A percentile compares a stretch with the other conserved stretches of the same genome.
phyloP scores from a whole-genome alignment of 371 early-diverging fungal species.

The Apophysomyces trapeziformis region DNA sequence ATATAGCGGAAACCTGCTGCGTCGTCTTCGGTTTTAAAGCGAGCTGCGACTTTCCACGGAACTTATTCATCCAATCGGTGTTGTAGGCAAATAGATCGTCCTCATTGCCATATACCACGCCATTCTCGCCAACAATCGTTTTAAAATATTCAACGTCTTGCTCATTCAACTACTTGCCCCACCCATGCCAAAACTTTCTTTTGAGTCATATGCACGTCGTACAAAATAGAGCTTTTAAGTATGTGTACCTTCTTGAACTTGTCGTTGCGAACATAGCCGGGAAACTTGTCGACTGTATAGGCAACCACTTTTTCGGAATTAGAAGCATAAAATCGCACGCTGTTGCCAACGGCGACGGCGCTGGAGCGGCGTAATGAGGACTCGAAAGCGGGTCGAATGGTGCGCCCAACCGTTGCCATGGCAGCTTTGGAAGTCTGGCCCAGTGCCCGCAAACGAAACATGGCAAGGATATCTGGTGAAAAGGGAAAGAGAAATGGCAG shows the following conservation, averaged over 20 bases:
- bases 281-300: conserved; percentile 57
- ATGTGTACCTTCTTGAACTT: conserved; percentile 57
- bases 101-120: conserved; percentile 50
- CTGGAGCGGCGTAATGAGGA: conserved; percentile 7
- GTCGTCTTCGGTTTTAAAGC: conserved; percentile 89
- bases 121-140: conserved; percentile 57
- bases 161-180: conserved; percentile 19
- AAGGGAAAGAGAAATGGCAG: conserved; percentile 13
- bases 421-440: conserved; percentile 15
- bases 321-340: conserved; percentile 22
- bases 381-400: background rate
- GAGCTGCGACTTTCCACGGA: conserved; percentile 80
- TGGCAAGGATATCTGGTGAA: background rate
- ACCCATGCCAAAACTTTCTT: background rate
- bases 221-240: background rate
- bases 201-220: background rate
- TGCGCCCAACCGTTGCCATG: conserved; percentile 2
- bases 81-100: conserved; percentile 73
- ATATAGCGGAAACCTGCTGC: conserved; percentile 81
- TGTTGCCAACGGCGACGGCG: conserved; percentile 1
- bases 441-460: conserved; percentile 21
- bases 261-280: conserved; percentile 55
- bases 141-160: conserved; percentile 65
- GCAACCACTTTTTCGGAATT: conserved; percentile 21
- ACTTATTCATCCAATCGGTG: conserved; percentile 94